Evolutionary conservation across 108 stramenopile species (phyloP).

Genomic region (Pseudonitzschia multiseries): DNA sequence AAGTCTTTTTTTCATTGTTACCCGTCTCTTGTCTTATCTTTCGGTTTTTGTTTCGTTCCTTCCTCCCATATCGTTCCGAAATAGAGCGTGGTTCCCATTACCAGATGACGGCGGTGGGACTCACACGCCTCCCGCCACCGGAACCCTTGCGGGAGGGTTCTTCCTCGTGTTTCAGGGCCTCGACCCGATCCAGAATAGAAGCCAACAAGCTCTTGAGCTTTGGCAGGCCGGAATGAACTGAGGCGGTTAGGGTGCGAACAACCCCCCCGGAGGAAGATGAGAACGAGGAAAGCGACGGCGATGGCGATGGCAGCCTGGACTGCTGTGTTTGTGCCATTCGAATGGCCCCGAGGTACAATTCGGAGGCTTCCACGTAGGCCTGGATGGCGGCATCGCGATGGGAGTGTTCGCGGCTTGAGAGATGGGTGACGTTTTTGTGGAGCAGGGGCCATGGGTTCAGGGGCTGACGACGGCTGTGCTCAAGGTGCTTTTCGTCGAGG

Average conservation of each 20-base stretch:
- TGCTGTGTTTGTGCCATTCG: conserved; percentile 28
- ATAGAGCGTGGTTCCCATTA: too few species aligned
- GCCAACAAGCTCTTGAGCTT: conserved; percentile 3
- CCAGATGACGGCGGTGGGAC: too few species aligned
- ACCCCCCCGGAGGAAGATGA: neutral
- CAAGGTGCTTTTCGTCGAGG: conserved; percentile 44
- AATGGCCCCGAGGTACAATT: conserved; percentile 49
- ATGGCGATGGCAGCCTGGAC: neutral
- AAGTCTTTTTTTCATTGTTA: too few species aligned
- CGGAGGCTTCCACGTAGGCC: conserved; percentile 52
- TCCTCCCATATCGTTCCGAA: too few species aligned
- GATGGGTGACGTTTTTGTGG: neutral
- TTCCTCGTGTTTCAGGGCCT: neutral
- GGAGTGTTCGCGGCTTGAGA: neutral
- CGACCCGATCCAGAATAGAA: conserved; percentile 4
- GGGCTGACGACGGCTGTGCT: neutral
- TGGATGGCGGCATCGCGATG: conserved; percentile 19
- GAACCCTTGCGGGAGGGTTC: too few species aligned
- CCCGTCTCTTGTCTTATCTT: too few species aligned
- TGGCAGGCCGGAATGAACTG: neutral
- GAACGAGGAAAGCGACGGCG: neutral
- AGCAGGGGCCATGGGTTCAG: too few species aligned
- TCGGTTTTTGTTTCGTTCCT: too few species aligned
- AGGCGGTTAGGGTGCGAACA: neutral
- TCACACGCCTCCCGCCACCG: too few species aligned